A percentile compares a stretch with the other conserved stretches of the same genome.
Evolutionary conservation across 345 rosid species (phyloP).

Genomic region (Bruguiera sexangula): DNA sequence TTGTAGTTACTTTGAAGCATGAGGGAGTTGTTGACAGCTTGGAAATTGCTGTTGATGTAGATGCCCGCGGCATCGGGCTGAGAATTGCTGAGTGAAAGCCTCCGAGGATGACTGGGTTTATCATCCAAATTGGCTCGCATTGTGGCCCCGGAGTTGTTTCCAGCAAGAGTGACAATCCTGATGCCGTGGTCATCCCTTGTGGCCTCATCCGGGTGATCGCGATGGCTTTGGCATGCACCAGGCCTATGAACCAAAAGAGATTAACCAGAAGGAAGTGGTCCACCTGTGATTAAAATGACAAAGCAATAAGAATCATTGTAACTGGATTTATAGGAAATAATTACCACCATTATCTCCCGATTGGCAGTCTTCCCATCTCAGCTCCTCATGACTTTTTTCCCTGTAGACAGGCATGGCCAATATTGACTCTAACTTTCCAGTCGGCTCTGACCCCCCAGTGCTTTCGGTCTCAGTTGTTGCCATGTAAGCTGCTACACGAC

Average conservation of each 20-base stretch:
- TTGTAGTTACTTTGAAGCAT: constrained; percentile 60
- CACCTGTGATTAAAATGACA: no score
- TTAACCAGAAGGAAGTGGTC: no score
- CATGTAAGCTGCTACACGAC: no score
- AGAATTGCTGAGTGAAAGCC: constrained; percentile 13
- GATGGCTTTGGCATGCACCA: constrained; percentile 32
- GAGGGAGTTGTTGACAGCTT: constrained; percentile 82
- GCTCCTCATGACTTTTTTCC: no score
- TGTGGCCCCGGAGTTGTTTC: constrained; percentile 73
- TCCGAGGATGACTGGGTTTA: constrained; percentile 11
- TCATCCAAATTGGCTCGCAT: constrained; percentile 57
- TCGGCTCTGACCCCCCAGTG: no score
- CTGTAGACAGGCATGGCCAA: no score
- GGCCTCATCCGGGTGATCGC: constrained; percentile 9
- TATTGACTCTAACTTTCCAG: no score
- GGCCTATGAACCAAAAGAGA: constrained; percentile 26
- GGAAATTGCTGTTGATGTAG: constrained; percentile 82
- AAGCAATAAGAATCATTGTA: no score
- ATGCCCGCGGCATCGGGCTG: constrained; percentile 44
- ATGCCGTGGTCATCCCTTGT: constrained; percentile 38
- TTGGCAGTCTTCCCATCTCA: no score
- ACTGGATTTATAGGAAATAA: no score
- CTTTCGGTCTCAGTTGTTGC: no score
- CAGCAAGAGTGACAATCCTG: constrained; percentile 65
- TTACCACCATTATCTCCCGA: no score